Evolutionary conservation across 306 rosid species (phyloP).

Genomic region (Oemleria cerasiformis): DNA sequence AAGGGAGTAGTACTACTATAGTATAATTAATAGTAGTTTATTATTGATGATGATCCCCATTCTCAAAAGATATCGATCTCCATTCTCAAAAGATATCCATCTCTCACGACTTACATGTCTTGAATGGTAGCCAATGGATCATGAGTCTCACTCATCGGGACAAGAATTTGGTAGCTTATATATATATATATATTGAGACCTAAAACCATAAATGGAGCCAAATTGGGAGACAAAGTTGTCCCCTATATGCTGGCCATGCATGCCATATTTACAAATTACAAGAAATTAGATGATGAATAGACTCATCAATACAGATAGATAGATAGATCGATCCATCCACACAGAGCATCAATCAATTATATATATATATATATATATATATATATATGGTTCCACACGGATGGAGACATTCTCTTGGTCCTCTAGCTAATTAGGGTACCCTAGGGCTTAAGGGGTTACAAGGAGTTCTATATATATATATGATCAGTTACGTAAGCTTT

Average conservation of each 20-base stretch:
- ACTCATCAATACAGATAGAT: background rate
- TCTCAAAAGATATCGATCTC: background rate
- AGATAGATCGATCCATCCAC: too few relatives aligned
- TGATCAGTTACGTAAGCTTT: too few relatives aligned
- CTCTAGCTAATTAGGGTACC: background rate
- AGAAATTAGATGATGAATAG: background rate
- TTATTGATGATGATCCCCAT: background rate
- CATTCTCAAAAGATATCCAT: background rate
- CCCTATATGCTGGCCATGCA: background rate
- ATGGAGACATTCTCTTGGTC: background rate
- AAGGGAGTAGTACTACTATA: too few relatives aligned
- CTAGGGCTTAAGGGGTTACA: too few relatives aligned
- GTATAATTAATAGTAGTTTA: too few relatives aligned
- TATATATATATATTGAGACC: background rate
- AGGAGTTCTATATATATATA: too few relatives aligned
- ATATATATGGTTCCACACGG: too few relatives aligned
- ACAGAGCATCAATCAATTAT: too few relatives aligned
- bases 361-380: too few relatives aligned
- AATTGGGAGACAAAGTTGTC: constrained; percentile 16
- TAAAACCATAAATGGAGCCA: background rate
- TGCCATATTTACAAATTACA: background rate
- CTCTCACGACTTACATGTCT: too few relatives aligned
- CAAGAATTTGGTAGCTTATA: background rate
- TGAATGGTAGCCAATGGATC: background rate
- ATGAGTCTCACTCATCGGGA: background rate